Conservation (phyloP, 345 rosid genomes). For the Sonneratia alba region DNA sequence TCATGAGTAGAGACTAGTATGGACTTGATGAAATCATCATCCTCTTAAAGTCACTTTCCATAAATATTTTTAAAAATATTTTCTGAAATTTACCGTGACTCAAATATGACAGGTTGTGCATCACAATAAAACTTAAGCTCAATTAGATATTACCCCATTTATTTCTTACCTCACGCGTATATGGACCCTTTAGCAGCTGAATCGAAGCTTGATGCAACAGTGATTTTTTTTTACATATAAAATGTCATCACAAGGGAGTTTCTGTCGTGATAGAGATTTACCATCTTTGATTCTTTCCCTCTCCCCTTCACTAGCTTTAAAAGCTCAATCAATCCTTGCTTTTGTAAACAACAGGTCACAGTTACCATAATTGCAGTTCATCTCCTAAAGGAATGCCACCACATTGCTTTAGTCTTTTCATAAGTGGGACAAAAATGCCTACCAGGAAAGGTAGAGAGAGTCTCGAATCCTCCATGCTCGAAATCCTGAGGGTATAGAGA, state of each 20-base stretch:
- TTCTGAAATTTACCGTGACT: neutral
- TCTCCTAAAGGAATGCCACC: neutral
- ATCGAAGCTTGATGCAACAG: too few species aligned
- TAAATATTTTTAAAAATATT: neutral
- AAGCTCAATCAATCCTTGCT: slow-evolving; percentile 8
- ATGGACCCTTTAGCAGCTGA: too few species aligned
- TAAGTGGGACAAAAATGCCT: neutral
- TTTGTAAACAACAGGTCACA: neutral
- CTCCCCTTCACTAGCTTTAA: neutral
- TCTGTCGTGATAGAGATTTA: too few species aligned
- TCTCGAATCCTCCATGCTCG: too few species aligned
- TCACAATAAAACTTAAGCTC: neutral
- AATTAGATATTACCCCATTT: neutral
- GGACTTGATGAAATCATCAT: slow-evolving; percentile 12
- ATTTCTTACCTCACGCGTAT: neutral
- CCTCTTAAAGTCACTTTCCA: neutral
- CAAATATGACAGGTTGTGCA: neutral
- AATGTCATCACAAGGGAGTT: too few species aligned
- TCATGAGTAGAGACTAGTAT: neutral
- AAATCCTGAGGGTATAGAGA: neutral
- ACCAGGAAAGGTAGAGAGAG: neutral
- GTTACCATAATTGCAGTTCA: neutral
- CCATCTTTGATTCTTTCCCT: neutral
- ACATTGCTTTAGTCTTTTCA: too few species aligned
- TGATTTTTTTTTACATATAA: too few species aligned